Base-by-base conservation (phyloP, 192 early-diverging fungal genomes). In the Linnemannia elongata region DNA sequence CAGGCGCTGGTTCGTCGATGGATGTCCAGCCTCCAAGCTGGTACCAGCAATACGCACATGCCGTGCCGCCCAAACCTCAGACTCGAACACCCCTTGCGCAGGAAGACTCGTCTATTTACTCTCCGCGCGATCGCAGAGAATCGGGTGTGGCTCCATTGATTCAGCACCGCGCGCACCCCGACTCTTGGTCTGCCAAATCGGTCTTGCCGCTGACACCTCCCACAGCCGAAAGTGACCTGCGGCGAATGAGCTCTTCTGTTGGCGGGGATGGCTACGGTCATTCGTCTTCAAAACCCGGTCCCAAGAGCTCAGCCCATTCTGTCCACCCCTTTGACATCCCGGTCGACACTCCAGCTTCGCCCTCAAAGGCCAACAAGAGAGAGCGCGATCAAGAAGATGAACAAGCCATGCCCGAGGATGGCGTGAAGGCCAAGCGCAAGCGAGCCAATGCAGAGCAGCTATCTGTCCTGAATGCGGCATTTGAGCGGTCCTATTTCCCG, bases 401-500 rank as follows among this genome's bases (percentile, higher is more conserved):
- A n/a, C 66, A 63, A 2, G 71, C 66, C 82, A 72, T 83, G 74
- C 74, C 83, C 15, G 85, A 87, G 30, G 79, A 87, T 71, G 79
- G 85, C 52, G 74, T 93, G 8, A 94, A 93, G 78, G 93, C 93
- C 75, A 96, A 95, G 88, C 95, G 96, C 73, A 96, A 95, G 90
- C 89, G 96, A 54, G 96, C 96, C 60, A 96, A 92, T 84, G 90
- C 95, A 5, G 92, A 94, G 77, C 96, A 97, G 82, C 89, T 97
- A 10, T 89, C 93, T 24, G 93, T 94, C 10, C 91, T 98, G 13
- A 96, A 96, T 82, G 85, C 90, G 39, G 93, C 96, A 17, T 98
- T 97, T 88, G 90, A 92, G 33, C 88, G 89, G 44, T 97, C 96
- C 45, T 95, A 92, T 52, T 96, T 97, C 75, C 97, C 97, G 27